Base-by-base conservation (phyloP, 164 flowering plant species). In the Magnolia sinica region DNA sequence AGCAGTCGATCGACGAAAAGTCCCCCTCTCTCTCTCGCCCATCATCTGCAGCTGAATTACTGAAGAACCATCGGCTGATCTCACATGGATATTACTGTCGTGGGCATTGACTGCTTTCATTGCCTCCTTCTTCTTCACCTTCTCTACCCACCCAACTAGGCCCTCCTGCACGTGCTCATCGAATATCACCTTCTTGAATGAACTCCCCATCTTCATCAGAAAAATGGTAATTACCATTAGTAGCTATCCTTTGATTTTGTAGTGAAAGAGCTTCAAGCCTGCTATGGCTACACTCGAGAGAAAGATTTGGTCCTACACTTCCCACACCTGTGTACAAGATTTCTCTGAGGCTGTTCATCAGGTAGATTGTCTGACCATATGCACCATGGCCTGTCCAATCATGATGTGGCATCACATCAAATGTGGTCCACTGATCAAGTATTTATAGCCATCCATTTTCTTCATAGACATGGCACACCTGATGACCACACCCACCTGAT, bases 191-290 rank as follows among this genome's bases (percentile, higher is more conserved):
- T 75, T 83, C 74, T 84, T 88, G 80, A 78, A 85, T 14, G 80
- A 76, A 50, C 81, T 87, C 68, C 94, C 96, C 94, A 91, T 91
- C 98, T 94, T 69, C 78, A 77, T 59, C 65, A 64, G 8, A 22
- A 8, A 59, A 58, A 61, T 55, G 61, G 13, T 10, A 55, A 11
- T 10, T 7, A 55, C 61, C 18, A 55, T 55, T 19, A 55, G 18
- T 55, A 8, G 0, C 61, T 55, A 37, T 1, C 16, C 63, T 18
- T 61, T 70, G 66, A 65, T 52, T 63, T 7, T 55, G 18, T 55
- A 55, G 61, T 55, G 61, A 55, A 55, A 55, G 61, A 55, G 16
- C 18, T 11, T 10, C 18, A 55, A 10, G 61, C 13, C 61, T 55
- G 16, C 18, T 55, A 55, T 13, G 61, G 61, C 45, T 37, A 37